phyloP scores from a whole-genome alignment of 495 filamentous ascomycete species.

The Margaritispora aquatica region DNA sequence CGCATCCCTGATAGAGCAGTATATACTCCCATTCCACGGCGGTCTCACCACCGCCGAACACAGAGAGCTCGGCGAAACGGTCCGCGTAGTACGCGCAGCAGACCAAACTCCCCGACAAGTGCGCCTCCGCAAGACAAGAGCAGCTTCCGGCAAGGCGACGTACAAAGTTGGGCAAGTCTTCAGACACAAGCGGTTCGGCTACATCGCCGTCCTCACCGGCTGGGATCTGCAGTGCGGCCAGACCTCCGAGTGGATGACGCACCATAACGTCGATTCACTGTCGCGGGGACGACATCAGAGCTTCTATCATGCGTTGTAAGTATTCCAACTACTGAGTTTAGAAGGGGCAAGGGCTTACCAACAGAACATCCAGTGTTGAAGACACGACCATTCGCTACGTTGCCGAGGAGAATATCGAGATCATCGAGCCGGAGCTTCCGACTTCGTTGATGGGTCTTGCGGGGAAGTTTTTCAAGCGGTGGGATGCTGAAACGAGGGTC shows the following conservation, averaged over 20 bases:
- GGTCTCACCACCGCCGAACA: conserved; percentile 19
- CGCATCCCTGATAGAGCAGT: conserved; percentile 27
- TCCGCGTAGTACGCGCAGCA: conserved; percentile 51
- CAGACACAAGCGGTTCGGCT: conserved; percentile 72
- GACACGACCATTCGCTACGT: conserved; percentile 71
- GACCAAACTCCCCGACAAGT: conserved; percentile 55
- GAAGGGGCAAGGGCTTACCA: conserved; percentile 31
- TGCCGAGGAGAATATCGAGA: conserved; percentile 79
- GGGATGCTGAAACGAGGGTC: conserved; percentile 53
- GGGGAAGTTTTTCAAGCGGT: conserved; percentile 85
- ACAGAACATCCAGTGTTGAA: conserved; percentile 39
- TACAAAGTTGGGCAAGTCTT: conserved; percentile 84
- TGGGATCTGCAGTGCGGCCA: conserved; percentile 61
- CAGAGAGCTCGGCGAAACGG: conserved; percentile 35
- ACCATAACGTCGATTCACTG: conserved; percentile 58
- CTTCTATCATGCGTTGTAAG: conserved; percentile 82
- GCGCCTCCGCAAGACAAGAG: conserved; percentile 37
- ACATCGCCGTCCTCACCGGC: conserved; percentile 74
- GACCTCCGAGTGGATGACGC: conserved; percentile 50
- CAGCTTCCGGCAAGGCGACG: conserved; percentile 38
- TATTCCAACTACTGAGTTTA: conserved; percentile 23
- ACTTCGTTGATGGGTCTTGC: conserved; percentile 59
- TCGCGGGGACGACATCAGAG: conserved; percentile 60
- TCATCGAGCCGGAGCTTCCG: conserved; percentile 44
- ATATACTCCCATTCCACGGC: conserved; percentile 24